phyloP scores from a whole-genome alignment of 2,329 filamentous ascomycete species.

The Leptodontidium sp. region DNA sequence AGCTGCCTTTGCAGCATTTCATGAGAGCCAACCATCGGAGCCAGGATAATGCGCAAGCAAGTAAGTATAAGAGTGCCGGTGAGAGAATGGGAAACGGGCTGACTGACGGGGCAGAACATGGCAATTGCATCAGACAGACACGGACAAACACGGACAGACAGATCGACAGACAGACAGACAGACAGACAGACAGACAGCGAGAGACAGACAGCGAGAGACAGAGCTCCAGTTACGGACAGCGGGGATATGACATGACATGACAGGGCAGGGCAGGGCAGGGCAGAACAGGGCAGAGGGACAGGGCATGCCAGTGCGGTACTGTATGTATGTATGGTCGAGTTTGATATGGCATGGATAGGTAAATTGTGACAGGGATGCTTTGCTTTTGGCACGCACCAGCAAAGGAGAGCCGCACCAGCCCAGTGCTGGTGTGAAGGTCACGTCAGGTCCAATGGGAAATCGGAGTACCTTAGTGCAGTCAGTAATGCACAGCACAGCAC shows the following conservation, averaged over 20 bases:
- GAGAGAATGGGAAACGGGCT: neutral
- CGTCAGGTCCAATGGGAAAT: too few species aligned
- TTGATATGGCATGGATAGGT: too few species aligned
- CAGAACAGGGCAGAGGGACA: neutral
- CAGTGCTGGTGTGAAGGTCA: too few species aligned
- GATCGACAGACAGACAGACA: neutral
- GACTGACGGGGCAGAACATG: constrained; percentile 6
- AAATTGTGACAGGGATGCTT: too few species aligned
- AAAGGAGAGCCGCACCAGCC: constrained; percentile 13
- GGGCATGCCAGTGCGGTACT: neutral
- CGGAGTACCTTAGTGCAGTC: neutral
- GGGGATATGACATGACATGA: too few species aligned
- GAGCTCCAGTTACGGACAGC: neutral
- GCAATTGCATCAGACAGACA: too few species aligned
- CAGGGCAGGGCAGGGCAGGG: neutral
- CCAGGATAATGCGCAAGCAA: neutral
- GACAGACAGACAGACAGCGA: neutral
- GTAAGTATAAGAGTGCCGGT: neutral
- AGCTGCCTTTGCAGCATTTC: neutral
- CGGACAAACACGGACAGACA: neutral
- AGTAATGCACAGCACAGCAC: constrained; percentile 8
- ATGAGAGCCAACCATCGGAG: neutral
- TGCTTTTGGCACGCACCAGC: too few species aligned
- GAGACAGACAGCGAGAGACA: neutral
- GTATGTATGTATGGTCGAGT: too few species aligned